Base-by-base conservation (phyloP, 306 rosid species). In the Vicia sativa region DNA sequence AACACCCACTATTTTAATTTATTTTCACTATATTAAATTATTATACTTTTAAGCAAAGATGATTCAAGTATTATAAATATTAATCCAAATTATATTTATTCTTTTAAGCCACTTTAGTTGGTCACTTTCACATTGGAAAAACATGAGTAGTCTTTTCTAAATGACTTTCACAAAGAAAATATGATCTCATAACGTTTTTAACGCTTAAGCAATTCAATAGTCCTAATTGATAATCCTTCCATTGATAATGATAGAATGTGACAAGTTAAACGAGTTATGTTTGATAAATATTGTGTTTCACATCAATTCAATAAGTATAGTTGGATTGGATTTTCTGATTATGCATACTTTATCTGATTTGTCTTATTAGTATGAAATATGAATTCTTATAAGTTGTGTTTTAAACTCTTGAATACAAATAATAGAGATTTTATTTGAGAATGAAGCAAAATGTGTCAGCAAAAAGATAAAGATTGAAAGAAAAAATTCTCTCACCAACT, bases 41-140 rank as follows among this genome's bases (percentile, higher is more conserved):
- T 62, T 60, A 81, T 74, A 69, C 97, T 91, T 91, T 73, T 19
- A 89, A 87, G 97, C 95, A 82, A 91, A 89, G 96, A 75, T 81
- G 87, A 52, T 34, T 3, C 49, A 56, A 34, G 62, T 67, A 16
- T 55, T 74, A 46, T 72, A 16, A 48, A 39, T 78, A 39, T 49
- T 65, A 48, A 43, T 71, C 44, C 29, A 58, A 72, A 73, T 73
- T 13, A 25, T 11, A 71, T 65, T 81, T 77, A 53, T 80, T 80
- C 90, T 89, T 87, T 41, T 77, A 91, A 85, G 95, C 87, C 87
- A 87, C 90, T 85, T 84, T 72, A 75, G 86, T 80, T 82, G 16
- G 80, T 87, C 79, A 13, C 80, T 80, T 77, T 87, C 91, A 68
- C 57, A 35, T 25, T 65, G 29, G 56, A 71, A 50, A 69, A 11